A percentile compares a stretch with the other conserved stretches of the same genome.
These are phyloP conservation scores for Elsinoe australis DNA, from an alignment of 2,329 filamentous ascomycete species.

Conservation along the genomic window DNA sequence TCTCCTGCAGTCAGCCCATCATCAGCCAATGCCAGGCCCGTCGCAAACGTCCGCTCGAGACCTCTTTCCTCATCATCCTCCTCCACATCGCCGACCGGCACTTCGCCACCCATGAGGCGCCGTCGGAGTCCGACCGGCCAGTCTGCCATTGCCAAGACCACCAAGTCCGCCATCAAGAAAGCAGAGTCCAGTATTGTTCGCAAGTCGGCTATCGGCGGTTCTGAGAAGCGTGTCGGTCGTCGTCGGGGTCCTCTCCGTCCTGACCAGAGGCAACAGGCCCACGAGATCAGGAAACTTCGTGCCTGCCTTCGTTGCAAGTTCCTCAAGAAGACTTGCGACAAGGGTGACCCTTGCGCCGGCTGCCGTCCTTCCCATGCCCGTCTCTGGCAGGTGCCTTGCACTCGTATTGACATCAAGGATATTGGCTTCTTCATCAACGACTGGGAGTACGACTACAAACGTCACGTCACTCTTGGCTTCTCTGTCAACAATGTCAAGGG, in stretches of 20 bases:
- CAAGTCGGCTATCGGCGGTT: conserved; percentile 54
- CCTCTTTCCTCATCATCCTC: conserved; percentile 51
- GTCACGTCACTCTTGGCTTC: conserved; percentile 75
- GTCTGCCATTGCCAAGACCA: conserved; percentile 55
- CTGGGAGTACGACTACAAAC: conserved; percentile 95
- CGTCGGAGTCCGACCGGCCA: conserved; percentile 49
- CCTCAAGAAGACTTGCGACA: conserved; percentile 98
- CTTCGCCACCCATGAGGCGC: conserved; percentile 56
- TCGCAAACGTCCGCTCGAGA: conserved; percentile 48
- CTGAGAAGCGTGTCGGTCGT: conserved; percentile 88
- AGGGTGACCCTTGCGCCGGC: conserved; percentile 89
- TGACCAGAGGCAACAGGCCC: conserved; percentile 91
- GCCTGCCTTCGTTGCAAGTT: conserved; percentile 96
- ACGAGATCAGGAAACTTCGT: conserved; percentile 89
- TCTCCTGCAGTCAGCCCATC: conserved; percentile 21
- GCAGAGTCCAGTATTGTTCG: conserved; percentile 58
- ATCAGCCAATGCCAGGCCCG: conserved; percentile 26
- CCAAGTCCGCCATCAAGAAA: conserved; percentile 79
- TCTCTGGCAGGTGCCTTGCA: conserved; percentile 96
- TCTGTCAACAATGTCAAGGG: conserved; percentile 95
- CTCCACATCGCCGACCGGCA: conserved; percentile 46
- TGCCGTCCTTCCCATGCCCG: conserved; percentile 93
- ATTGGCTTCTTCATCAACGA: conserved; percentile 99
- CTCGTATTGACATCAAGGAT: conserved; percentile 96
- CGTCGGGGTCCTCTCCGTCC: conserved; percentile 83